A percentile compares a stretch with the other conserved stretches of the same genome.
Evolutionary conservation across 192 early-diverging fungal genomes (phyloP).

Genomic region (Glomus cerebriforme): DNA sequence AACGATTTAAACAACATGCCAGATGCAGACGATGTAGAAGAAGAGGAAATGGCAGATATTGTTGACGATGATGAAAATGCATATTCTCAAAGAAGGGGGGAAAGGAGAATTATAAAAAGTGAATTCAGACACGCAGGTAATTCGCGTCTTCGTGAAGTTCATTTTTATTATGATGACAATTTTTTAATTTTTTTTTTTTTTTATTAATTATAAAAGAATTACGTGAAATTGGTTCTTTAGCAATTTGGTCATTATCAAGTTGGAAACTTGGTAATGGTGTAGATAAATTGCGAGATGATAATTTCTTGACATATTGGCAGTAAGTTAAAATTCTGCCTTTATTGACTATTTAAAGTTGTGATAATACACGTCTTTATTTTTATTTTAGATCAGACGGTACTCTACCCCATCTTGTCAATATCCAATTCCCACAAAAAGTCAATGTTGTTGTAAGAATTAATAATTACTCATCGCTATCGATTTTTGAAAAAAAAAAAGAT

Average conservation of each 20-base stretch:
- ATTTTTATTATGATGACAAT: not conserved
- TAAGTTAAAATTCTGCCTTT: slow-evolving; percentile 36
- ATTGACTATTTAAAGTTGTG: not conserved
- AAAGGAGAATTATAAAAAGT: slow-evolving; percentile 26
- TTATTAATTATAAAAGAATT: slow-evolving; percentile 11
- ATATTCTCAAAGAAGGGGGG: not conserved
- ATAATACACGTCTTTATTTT: slow-evolving; percentile 4
- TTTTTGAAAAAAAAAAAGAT: not conserved
- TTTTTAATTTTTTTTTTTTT: not conserved
- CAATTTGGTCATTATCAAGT: slow-evolving; percentile 70
- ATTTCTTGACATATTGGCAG: slow-evolving; percentile 82
- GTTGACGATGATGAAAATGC: slow-evolving; percentile 15
- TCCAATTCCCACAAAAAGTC: slow-evolving; percentile 68
- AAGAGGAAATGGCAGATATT: slow-evolving; percentile 3
- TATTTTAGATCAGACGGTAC: slow-evolving; percentile 66
- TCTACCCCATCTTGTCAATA: slow-evolving; percentile 73
- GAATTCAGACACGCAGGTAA: slow-evolving; percentile 27
- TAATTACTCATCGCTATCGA: slow-evolving; percentile 20
- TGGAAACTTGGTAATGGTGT: slow-evolving; percentile 64
- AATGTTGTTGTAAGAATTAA: slow-evolving; percentile 49
- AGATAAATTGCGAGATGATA: slow-evolving; percentile 64
- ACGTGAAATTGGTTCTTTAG: slow-evolving; percentile 61
- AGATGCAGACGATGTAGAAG: not conserved
- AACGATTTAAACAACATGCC: not conserved
- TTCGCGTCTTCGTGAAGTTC: not conserved